Base-by-base conservation (phyloP, 1,139 yeast genomes). In the Taphrina pruni region DNA sequence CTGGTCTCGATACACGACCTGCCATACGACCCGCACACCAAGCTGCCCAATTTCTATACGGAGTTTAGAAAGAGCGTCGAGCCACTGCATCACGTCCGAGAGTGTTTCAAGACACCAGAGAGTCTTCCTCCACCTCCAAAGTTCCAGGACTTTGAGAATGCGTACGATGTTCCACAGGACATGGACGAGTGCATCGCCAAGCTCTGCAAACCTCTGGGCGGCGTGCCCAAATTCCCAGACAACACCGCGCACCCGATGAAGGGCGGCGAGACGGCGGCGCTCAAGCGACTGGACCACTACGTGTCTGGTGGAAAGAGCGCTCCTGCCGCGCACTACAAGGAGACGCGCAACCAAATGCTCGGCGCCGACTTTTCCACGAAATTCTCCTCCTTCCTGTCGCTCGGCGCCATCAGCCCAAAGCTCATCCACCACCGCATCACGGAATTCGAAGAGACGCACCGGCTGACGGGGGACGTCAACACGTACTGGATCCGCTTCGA, bases 401-500 rank as follows among this genome's bases (percentile, higher is more conserved):
- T 64, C 21, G 67, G 67, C 8, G 38, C 61, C 4, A 45, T 64
- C 35, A 43, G 55, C 17, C 61, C 67, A 5, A 54, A 48, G 38
- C 56, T 64, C 26, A 64, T 64, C 20, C 67, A 64, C 45, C 67
- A 64, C 55, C 54, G 55, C 38, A 48, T 64, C 54, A 35, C 52
- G 51, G 38, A n/a, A 35, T 64, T 64, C 43, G 67, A 64, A 48
- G 48, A 55, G 48, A 55, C 55, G 21, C 21, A 55, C 36, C 32
- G 43, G 26, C 56, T 64, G 26, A 58, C 39, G 45, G 67, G 67
- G 6, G 61, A 64, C 51, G 67, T 64, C 39, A 64, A 64, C 39
- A 54, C 67, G 7, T 64, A 64, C 45, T 64, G 67, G 67, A 64
- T 64, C 60, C 48, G 67, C 5, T 64, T 64, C 52, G 67, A 64